Evolutionary conservation across 805 yeast species (phyloP), one percentile per base, ranked within the genome.

Genomic region (Nadsonia fulvescens): DNA sequence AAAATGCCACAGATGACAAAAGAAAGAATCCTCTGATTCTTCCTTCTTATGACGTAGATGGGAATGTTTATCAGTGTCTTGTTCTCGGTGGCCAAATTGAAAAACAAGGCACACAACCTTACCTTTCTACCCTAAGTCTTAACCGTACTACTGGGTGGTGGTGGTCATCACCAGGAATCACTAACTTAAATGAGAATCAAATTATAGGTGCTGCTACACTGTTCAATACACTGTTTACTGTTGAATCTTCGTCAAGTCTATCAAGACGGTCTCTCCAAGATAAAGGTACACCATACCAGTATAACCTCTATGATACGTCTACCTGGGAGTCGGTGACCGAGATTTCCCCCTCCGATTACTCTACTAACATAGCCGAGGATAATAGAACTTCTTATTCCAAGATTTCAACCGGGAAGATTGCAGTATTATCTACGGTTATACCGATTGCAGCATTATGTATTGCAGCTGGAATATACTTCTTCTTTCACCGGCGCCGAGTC

Each of bases 61-160:
- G 20, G 15, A 32, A 15, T 3, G 23, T 35, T 5, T 24, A 12
- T n/a, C 32, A 33, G 15, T 56, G 69, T 1, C 40, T 77, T 6
- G 56, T 72, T 23, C 31, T 74, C 8, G 89, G 89, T 4, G 91
- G 92, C 2, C 51, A 51, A 5, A 48, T 59, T 12, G 38, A 45
- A 3, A 45, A 52, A 13, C 42, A 51, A 8, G 36, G 37, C 2
- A 53, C 70, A 2, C 31, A 45, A 4, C 74, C 76, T 0, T 34
- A 41, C 7, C 47, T 58, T 37, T 58, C 64, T 4, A 37, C 37
- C 14, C 47, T 71, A 13, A 34, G 49, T 17, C 42, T 56, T 15
- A 35, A 41, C 9, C 35, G 46, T 8, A 46, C 50, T 21, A 54
- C 54, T 47, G 43, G 40, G 12, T 63, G 70, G 74, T 35, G 31